Base-by-base conservation (phyloP, 768 basidiomycete genomes). In the Agaricus sinodeliciosus region DNA sequence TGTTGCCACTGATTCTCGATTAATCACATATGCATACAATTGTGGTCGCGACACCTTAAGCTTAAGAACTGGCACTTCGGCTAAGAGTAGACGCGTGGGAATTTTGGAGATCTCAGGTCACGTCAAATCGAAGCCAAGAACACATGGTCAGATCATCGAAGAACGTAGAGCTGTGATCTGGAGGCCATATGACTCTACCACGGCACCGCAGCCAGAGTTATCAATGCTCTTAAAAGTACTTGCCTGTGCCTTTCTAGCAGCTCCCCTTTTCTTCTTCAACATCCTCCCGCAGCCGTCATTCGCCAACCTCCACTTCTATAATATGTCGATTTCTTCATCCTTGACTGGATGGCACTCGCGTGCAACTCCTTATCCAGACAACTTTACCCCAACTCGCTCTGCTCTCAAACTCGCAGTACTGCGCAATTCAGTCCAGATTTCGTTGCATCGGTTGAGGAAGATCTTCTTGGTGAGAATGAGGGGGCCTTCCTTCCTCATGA, bases 391-490 rank as follows among this genome's bases (percentile, higher is more conserved):
- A 6, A 60, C 60, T 8, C 63, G 59, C 19, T 57, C 62, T 0
- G 55, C 58, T 4, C 62, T 73, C 9, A 52, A 57, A 25, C 57
- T 72, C 11, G 65, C 62, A 0, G 65, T 71, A 4, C 63, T 72
- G 9, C 60, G 66, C 12, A 72, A 69, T 54, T 58, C 63, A n/a
- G 12, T 18, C 60, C 60, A 61, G 6, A 59, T 46, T 25, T 51
- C 16, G 13, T 53, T 39, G 26, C 58, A 59, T 6, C 48, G 19
- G 3, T 39, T 34, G 9, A 59, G 36, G 49, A 61, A 61, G 3
- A 25, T 3, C 16, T 31, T n/a, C 26, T 54, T 55, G 16, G 54
- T 54, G n/a, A 61, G 36, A 4, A 41, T 51, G 1, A 3, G 18
- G 43, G 35, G 7, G 18, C n/a, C 37, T 15, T 12, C n/a, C 44